Percentiles rank a stretch among this genome's conserved stretches.
These are phyloP conservation scores for Hanseniaspora vineae DNA, from an alignment of 805 yeast genomes.

Conservation along the genomic window DNA sequence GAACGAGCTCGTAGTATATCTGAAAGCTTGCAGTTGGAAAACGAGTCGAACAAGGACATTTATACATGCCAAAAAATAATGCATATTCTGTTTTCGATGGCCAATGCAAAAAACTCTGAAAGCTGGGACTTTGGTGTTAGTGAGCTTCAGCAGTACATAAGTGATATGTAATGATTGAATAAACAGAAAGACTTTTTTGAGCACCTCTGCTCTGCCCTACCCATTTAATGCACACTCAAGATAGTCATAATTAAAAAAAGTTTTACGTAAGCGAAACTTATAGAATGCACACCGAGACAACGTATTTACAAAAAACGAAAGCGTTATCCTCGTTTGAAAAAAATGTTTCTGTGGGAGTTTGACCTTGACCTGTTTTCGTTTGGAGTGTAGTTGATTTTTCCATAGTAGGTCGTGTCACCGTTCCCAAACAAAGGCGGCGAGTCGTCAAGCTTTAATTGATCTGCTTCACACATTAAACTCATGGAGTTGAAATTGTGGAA, in stretches of 20 bases:
- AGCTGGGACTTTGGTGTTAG: neutral
- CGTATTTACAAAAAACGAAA: neutral
- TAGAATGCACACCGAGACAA: neutral
- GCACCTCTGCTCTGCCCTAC: too few relatives aligned
- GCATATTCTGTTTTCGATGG: neutral
- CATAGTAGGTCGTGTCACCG: constrained; percentile 24
- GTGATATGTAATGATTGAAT: neutral
- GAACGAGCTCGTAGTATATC: constrained; percentile 29
- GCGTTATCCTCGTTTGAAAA: constrained; percentile 16
- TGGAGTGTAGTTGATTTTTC: constrained; percentile 29
- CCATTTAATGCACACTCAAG: too few relatives aligned
- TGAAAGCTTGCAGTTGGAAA: constrained; percentile 4
- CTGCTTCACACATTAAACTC: constrained; percentile 66
- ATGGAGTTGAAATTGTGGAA: constrained; percentile 77
- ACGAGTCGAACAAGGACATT: neutral
- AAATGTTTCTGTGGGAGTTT: constrained; percentile 23
- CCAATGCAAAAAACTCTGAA: neutral
- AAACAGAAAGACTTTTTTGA: neutral
- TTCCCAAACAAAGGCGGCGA: constrained; percentile 31
- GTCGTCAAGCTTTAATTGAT: constrained; percentile 28
- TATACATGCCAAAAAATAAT: constrained; percentile 1
- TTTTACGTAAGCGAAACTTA: too few relatives aligned
- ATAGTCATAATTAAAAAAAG: too few relatives aligned
- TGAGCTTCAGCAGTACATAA: too few relatives aligned
- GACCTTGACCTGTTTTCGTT: constrained; percentile 28